Evolutionary conservation across 108 stramenopile species (phyloP).

Genomic region (Cyclotella kingstonii): DNA sequence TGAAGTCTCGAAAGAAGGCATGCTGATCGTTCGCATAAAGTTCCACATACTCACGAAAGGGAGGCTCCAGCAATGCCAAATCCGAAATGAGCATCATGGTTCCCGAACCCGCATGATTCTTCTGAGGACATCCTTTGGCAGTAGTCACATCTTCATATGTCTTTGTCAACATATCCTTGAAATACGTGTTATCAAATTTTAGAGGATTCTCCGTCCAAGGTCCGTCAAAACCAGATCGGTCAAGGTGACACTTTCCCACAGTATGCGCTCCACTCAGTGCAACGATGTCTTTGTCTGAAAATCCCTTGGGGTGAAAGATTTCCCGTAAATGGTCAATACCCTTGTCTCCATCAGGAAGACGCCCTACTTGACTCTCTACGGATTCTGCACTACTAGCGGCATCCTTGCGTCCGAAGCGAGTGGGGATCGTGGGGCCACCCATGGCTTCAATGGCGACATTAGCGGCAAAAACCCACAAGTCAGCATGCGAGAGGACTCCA

Average conservation of each 20-base stretch:
- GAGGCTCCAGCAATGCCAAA: conserved; percentile 43
- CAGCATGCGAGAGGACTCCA: conserved; percentile 50
- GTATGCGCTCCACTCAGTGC: conserved; percentile 67
- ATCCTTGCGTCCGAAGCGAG: conserved; percentile 54
- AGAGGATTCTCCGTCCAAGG: conserved; percentile 48
- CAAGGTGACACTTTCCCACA: conserved; percentile 62
- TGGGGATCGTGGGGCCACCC: conserved; percentile 58
- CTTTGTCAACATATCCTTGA: conserved; percentile 46
- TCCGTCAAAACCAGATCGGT: conserved; percentile 54
- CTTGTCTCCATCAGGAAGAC: conserved; percentile 57
- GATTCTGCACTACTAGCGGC: conserved; percentile 10
- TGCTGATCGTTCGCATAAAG: conserved; percentile 39
- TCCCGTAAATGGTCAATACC: conserved; percentile 59
- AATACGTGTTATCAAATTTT: conserved; percentile 55
- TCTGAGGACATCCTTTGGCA: conserved; percentile 41
- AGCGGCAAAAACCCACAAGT: conserved; percentile 76
- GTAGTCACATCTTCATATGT: conserved; percentile 37
- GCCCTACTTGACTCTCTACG: conserved; percentile 37
- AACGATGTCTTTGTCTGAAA: conserved; percentile 68
- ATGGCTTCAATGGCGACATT: conserved; percentile 55
- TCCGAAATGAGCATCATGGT: conserved; percentile 49
- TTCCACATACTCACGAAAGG: conserved; percentile 34
- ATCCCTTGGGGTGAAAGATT: conserved; percentile 80
- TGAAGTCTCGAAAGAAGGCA: conserved; percentile 39
- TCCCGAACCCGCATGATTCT: conserved; percentile 17